Evolutionary conservation across 306 rosid genomes (phyloP).

Genomic region (Pterocarpus macrocarpus): DNA sequence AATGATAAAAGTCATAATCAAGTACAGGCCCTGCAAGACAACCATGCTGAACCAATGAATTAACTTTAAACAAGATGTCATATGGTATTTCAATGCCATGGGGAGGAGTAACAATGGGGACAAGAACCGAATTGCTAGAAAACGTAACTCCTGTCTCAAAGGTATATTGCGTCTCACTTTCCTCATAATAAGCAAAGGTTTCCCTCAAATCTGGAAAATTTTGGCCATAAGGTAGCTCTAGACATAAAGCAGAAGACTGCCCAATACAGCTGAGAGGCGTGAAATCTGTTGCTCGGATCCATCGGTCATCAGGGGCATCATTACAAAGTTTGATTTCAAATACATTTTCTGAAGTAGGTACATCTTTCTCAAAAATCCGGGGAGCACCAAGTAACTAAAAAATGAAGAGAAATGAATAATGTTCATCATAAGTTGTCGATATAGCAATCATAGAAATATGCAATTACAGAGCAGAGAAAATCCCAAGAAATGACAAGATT

Average conservation of each 20-base stretch:
- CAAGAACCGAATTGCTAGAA: slow-evolving; percentile 53
- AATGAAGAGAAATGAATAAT: slow-evolving; percentile 32
- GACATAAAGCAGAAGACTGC: slow-evolving; percentile 69
- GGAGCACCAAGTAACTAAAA: slow-evolving; percentile 69
- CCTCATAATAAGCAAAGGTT: slow-evolving; percentile 59
- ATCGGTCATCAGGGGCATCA: slow-evolving; percentile 62
- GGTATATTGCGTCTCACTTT: slow-evolving; percentile 41
- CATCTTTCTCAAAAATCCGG: slow-evolving; percentile 63
- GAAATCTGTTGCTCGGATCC: slow-evolving; percentile 78
- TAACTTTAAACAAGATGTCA: slow-evolving; percentile 65
- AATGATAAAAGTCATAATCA: slow-evolving; percentile 53
- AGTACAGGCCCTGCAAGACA: slow-evolving; percentile 72
- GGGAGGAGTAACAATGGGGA: slow-evolving; percentile 70
- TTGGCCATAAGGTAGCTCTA: slow-evolving; percentile 62
- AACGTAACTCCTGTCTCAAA: slow-evolving; percentile 51
- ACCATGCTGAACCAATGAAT: slow-evolving; percentile 65
- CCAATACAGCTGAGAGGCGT: slow-evolving; percentile 66
- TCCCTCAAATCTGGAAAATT: slow-evolving; percentile 63
- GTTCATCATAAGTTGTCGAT: slow-evolving; percentile 9
- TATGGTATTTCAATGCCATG: slow-evolving; percentile 59
- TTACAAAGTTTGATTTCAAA: slow-evolving; percentile 48
- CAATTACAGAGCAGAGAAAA: slow-evolving; percentile 12
- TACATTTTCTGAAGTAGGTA: slow-evolving; percentile 43
- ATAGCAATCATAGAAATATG: neutral
- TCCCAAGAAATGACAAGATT: slow-evolving; percentile 1